phyloP scores from a whole-genome alignment of 225 moss, liverwort and hornwort species.

The Marchantia paleacea region DNA sequence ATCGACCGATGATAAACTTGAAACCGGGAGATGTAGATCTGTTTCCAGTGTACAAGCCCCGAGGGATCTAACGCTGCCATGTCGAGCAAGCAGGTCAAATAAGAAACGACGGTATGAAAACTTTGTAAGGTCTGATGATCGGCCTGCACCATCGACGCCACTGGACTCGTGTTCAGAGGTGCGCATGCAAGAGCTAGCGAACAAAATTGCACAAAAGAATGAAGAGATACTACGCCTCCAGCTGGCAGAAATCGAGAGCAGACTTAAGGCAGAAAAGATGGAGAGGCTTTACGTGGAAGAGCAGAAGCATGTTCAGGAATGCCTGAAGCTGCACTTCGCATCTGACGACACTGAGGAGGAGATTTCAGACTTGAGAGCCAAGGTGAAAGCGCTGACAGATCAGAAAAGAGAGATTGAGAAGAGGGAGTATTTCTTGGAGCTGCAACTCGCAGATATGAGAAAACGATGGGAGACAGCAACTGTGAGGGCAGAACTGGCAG shows the following conservation, averaged over 20 bases:
- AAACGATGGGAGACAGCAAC: constrained; percentile 3
- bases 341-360: not conserved
- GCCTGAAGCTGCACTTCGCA: constrained; percentile 5
- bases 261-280: constrained; percentile 7
- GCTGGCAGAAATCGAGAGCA: constrained; percentile 1
- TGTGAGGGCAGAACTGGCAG: constrained; percentile 2
- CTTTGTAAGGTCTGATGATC: not conserved
- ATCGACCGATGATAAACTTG: not conserved
- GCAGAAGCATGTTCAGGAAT: not conserved
- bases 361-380: not conserved
- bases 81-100: not conserved
- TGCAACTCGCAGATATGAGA: constrained; percentile 6
- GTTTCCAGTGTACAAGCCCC: not conserved
- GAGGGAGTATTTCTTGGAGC: not conserved
- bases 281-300: constrained; percentile 11
- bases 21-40: not conserved
- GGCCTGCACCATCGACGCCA: not conserved
- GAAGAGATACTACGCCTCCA: not conserved
- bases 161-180: not conserved
- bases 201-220: not conserved
- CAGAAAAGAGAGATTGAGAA: not conserved
- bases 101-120: not conserved
- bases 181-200: not conserved
- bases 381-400: not conserved
- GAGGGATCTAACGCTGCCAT: not conserved